Percentiles rank a stretch among this genome's conserved stretches.
phyloP scores from a whole-genome alignment of 371 early-diverging fungal genomes.

The Amoeboaphelidium occidentale region DNA sequence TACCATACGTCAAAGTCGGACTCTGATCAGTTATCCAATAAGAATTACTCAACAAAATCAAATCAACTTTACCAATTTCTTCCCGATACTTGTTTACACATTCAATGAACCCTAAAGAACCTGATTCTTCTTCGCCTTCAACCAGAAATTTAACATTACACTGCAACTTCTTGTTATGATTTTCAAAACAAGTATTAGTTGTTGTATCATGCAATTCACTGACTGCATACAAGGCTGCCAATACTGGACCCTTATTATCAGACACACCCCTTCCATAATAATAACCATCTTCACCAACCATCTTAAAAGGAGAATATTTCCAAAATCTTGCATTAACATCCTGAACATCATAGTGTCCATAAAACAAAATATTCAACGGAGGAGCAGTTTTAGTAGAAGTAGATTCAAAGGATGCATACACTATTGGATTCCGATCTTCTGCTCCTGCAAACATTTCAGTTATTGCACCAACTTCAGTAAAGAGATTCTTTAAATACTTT shows the following conservation, averaged over 20 bases:
- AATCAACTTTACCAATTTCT: conserved; percentile 29
- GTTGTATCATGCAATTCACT: conserved; percentile 33
- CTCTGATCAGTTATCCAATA: conserved; percentile 41
- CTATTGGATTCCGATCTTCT: conserved; percentile 40
- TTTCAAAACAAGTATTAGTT: no score
- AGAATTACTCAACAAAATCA: conserved; percentile 39
- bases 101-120: conserved; percentile 36
- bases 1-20: conserved; percentile 39
- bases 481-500: conserved; percentile 34
- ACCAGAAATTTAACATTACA: conserved; percentile 50
- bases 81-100: conserved; percentile 21
- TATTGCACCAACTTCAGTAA: conserved; percentile 45
- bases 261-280: conserved; percentile 8
- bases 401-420: conserved; percentile 38
- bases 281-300: conserved; percentile 13
- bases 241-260: conserved; percentile 58
- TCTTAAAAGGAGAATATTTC: conserved; percentile 22
- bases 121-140: conserved; percentile 64
- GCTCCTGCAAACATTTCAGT: conserved; percentile 25
- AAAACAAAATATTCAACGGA: conserved; percentile 33
- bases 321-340: conserved; percentile 33
- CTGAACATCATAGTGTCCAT: conserved; percentile 68
- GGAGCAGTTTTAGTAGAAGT: conserved; percentile 1
- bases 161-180: conserved; percentile 22
- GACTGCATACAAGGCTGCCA: conserved; percentile 49